Base-by-base conservation (phyloP, 306 rosid genomes). In the Castanea mollissima region DNA sequence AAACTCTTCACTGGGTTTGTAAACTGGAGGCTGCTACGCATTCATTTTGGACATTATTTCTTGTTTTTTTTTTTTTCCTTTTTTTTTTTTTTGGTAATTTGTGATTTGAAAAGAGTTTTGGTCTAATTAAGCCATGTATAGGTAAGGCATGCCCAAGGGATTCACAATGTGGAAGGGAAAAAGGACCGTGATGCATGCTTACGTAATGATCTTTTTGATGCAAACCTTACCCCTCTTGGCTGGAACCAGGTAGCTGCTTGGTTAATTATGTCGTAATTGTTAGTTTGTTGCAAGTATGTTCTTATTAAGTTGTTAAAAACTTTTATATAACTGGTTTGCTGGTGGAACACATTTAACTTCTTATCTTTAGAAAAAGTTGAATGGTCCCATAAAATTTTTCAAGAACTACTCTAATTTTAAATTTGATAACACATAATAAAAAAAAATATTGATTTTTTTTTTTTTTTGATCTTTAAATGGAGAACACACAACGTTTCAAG, bases 131-230 rank as follows among this genome's bases (percentile, higher is more conserved):
- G 82, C 55, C 27, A 34, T 73, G 21, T 77, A 55, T 68, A 95
- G 99, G 98, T 95, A 69, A 92, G 99, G 87, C 99, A 95, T 80
- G 99, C 96, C 49, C 99, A 95, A 83, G 98, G 99, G 60, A 65
- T 87, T 88, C 99, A 95, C 87, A 95, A 95, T 73, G 96, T 89
- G 55, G 98, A 81, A 73, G 99, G 92, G 12, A 96, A 89, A 14
- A 95, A 92, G 83, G 57, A 92, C 83, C 74, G 31, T n/a, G 82
- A 76, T 0, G 90, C 92, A 1, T 91, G 91, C 87, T 46, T 84
- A 78, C 92, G 97, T 62, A 82, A 44, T 74, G 98, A 95, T 83
- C 76, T 83, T 87, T 86, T 92, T 71, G 98, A 95, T 87, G 98
- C 99, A 70, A 88, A 87, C 38, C 88, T 95, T 59, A 92, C 99